Percentiles rank a stretch among this genome's conserved stretches.
phyloP scores from a whole-genome alignment of 345 rosid species.

The Bruguiera gymnorhiza region DNA sequence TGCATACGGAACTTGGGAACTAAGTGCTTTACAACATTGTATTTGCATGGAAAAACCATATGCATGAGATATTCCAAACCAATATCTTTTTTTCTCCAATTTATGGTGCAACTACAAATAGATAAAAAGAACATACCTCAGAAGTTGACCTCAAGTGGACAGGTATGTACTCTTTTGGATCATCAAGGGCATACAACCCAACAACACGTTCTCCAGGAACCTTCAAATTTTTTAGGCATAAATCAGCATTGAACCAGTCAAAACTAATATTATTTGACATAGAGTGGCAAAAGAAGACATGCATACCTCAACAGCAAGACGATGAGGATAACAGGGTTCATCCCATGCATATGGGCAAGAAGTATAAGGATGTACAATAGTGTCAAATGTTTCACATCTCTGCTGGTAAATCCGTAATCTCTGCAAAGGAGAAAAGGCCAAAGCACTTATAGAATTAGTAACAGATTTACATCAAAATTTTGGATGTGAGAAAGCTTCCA shows the following conservation, averaged over 20 bases:
- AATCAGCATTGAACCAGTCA: conserved; percentile 6
- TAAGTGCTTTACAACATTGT: not conserved
- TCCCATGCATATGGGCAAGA: conserved; percentile 97
- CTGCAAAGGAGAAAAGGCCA: conserved; percentile 29
- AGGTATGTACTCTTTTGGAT: conserved; percentile 54
- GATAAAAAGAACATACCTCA: conserved; percentile 48
- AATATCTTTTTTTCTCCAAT: not conserved
- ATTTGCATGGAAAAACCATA: too few relatives aligned
- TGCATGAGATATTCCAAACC: not conserved
- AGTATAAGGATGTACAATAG: conserved; percentile 67
- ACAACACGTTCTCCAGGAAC: conserved; percentile 84
- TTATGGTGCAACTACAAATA: not conserved
- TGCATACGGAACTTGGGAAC: not conserved
- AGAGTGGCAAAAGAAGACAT: conserved; percentile 5
- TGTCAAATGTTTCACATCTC: conserved; percentile 81
- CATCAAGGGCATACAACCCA: conserved; percentile 79
- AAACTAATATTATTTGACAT: conserved; percentile 3
- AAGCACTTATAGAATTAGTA: too few relatives aligned
- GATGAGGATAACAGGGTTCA: conserved; percentile 89
- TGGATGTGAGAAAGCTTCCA: too few relatives aligned
- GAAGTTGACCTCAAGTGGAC: conserved; percentile 64
- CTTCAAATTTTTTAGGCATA: conserved; percentile 35
- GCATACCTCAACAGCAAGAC: conserved; percentile 77
- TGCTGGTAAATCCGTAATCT: conserved; percentile 84
- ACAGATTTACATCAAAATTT: too few relatives aligned